Percentiles rank a stretch among this genome's conserved stretches.
Evolutionary conservation across 2,329 filamentous ascomycete genomes (phyloP).

Genomic region (Hypomyces rosellus): DNA sequence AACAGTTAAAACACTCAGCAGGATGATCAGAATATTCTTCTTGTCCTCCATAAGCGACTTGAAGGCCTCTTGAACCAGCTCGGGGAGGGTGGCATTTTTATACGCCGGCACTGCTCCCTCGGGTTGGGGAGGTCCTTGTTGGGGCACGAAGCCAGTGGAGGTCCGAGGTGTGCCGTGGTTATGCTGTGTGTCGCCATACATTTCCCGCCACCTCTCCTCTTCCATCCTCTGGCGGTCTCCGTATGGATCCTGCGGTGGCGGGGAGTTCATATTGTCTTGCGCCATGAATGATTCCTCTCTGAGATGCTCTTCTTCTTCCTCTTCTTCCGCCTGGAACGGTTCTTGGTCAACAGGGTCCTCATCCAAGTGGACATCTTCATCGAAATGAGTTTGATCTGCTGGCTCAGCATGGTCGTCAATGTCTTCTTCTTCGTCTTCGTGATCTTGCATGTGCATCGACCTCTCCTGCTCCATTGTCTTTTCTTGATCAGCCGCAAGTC

Average conservation of each 20-base stretch:
- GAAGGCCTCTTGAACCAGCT: constrained; percentile 48
- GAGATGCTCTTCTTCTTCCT: not conserved
- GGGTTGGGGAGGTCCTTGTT: constrained; percentile 14
- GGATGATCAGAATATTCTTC: constrained; percentile 52
- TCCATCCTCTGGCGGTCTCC: constrained; percentile 37
- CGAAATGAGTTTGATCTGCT: not conserved
- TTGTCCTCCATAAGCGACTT: constrained; percentile 50
- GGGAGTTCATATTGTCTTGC: not conserved
- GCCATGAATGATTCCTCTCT: constrained; percentile 9
- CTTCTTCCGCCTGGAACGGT: not conserved
- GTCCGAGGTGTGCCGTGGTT: constrained; percentile 12
- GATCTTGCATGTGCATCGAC: constrained; percentile 23
- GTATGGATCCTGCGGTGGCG: constrained; percentile 16
- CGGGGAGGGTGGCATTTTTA: constrained; percentile 43
- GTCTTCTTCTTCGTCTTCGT: constrained; percentile 12
- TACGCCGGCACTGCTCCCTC: constrained; percentile 24
- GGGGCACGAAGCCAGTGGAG: constrained; percentile 9
- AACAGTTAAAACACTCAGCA: constrained; percentile 48
- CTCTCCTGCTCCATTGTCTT: constrained; percentile 22
- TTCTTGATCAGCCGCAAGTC: constrained; percentile 43
- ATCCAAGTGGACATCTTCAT: not conserved
- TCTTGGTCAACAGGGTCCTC: too few species aligned
- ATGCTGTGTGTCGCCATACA: constrained; percentile 39
- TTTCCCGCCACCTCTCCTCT: constrained; percentile 47
- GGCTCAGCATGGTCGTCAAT: constrained; percentile 3